These are phyloP conservation scores for Cadophora luteo-olivacea DNA, from an alignment of 2,329 filamentous ascomycete species.

Conservation along the genomic window DNA sequence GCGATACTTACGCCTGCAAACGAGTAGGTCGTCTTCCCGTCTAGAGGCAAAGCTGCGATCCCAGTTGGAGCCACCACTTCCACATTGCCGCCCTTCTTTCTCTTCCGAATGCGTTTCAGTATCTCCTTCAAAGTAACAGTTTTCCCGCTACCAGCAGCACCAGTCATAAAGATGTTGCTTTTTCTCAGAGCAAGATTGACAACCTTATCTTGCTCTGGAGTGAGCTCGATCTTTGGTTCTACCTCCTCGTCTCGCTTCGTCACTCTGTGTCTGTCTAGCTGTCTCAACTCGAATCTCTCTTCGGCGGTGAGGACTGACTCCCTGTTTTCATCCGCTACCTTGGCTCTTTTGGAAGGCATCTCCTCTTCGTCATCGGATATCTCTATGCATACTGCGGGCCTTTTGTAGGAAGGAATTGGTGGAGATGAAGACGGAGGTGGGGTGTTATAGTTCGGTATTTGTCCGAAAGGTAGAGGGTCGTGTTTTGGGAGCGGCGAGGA, in stretches of 20 bases:
- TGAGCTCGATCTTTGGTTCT: conserved; percentile 29
- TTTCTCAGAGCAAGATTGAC: conserved; percentile 35
- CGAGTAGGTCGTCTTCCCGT: conserved; percentile 39
- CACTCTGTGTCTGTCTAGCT: background rate
- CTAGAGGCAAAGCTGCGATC: conserved; percentile 39
- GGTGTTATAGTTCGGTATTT: background rate
- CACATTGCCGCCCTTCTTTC: background rate
- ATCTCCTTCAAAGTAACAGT: conserved; percentile 37
- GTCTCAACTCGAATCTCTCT: conserved; percentile 1
- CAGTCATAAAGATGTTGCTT: conserved; percentile 41
- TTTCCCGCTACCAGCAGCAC: conserved; percentile 40
- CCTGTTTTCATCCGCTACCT: background rate
- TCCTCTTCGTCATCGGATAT: conserved; percentile 3
- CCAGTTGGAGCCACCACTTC: conserved; percentile 39
- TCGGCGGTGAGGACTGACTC: background rate
- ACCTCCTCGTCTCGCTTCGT: background rate
- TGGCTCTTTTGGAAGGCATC: background rate
- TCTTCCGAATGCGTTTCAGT: conserved; percentile 34
- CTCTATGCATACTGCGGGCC: background rate
- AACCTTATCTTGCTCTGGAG: conserved; percentile 35
- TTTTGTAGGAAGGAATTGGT: background rate
- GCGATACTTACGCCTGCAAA: conserved; percentile 38
- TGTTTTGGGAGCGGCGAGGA: background rate
- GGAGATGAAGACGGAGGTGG: conserved; percentile 17
- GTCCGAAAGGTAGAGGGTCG: background rate